These are phyloP conservation scores for Termitomyces sp. DNA, from an alignment of 768 basidiomycete species.

Conservation along the genomic window DNA sequence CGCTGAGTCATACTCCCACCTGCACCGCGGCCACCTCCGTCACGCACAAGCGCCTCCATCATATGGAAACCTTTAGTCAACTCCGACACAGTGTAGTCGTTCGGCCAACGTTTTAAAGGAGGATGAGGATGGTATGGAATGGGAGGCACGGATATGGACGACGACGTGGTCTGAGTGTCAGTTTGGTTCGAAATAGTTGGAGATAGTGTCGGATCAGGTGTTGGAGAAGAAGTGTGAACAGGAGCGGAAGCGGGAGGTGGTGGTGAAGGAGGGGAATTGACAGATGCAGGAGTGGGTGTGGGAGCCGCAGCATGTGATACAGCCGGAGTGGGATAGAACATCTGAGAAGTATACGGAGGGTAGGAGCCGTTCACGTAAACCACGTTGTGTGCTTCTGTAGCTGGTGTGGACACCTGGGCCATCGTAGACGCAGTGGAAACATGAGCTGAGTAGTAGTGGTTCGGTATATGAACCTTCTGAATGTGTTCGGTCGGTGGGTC, in stretches of 20 bases:
- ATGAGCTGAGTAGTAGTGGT: conserved; percentile 29
- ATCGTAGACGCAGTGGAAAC: not conserved
- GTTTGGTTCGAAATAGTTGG: conserved; percentile 11
- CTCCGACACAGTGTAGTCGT: conserved; percentile 70
- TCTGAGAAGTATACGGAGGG: not conserved
- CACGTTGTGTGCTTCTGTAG: not conserved
- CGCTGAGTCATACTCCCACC: conserved; percentile 49
- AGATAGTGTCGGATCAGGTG: conserved; percentile 1
- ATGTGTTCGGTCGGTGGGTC: conserved; percentile 7
- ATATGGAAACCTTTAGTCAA: conserved; percentile 57
- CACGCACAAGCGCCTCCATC: conserved; percentile 39
- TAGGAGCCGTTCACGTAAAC: not conserved
- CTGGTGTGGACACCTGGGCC: not conserved
- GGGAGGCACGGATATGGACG: conserved; percentile 18
- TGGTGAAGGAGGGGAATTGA: not conserved
- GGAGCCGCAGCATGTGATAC: not conserved
- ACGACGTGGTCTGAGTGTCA: not conserved
- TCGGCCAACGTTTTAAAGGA: conserved; percentile 72
- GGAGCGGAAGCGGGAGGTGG: not conserved
- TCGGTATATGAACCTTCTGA: conserved; percentile 27
- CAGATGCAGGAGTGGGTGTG: not conserved
- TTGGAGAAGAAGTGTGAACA: not conserved
- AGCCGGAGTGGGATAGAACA: conserved; percentile 2
- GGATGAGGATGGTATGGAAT: conserved; percentile 58
- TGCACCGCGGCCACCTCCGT: conserved; percentile 32